phyloP scores from a whole-genome alignment of 1,284 basidiomycete genomes.

The Trichosporon inkin region DNA sequence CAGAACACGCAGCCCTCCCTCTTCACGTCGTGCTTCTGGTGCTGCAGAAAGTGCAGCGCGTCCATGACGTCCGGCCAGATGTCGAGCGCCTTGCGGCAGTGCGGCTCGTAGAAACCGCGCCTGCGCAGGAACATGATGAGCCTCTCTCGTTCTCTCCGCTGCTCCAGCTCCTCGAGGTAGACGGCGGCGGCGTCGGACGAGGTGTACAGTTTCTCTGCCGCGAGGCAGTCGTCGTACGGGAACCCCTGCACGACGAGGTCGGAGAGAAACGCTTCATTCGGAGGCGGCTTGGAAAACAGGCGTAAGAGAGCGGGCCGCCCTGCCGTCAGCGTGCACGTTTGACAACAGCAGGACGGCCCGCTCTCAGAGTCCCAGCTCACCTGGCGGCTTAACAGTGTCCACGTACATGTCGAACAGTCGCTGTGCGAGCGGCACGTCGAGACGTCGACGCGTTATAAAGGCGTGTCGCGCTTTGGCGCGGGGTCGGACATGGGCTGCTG shows the following conservation, averaged over 20 bases:
- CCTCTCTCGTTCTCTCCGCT: not conserved
- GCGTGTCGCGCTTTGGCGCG: too few relatives aligned
- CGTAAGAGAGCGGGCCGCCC: not conserved
- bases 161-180: not conserved
- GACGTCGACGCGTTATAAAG: too few relatives aligned
- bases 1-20: conserved; percentile 1
- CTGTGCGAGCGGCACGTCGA: too few relatives aligned
- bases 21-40: not conserved
- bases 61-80: conserved; percentile 2
- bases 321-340: not conserved
- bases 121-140: not conserved
- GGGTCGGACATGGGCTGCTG: too few relatives aligned
- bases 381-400: not conserved
- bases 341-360: too few relatives aligned
- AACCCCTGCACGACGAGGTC: not conserved
- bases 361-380: too few relatives aligned
- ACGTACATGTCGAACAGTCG: not conserved
- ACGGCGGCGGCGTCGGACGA: not conserved
- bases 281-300: not conserved
- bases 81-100: not conserved
- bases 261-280: not conserved
- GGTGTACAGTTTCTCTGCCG: not conserved
- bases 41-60: not conserved
- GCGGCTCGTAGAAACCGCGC: not conserved
- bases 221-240: not conserved